phyloP scores from a whole-genome alignment of 2,329 filamentous ascomycete genomes.

The Epichloe scottii region DNA sequence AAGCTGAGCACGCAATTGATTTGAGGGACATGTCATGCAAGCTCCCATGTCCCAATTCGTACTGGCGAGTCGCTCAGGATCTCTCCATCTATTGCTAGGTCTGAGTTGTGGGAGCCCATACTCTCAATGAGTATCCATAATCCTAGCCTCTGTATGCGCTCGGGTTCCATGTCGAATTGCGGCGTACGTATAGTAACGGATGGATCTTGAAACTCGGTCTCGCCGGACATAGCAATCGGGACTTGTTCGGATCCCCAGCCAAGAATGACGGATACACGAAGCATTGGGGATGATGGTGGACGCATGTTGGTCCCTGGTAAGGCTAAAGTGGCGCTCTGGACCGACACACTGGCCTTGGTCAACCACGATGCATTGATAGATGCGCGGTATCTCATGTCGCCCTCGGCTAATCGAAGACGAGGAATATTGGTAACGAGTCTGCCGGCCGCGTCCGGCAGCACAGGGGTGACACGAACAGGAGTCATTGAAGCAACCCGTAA shows the following conservation, averaged over 20 bases:
- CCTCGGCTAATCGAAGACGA: slow-evolving; percentile 37
- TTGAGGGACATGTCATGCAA: not conserved
- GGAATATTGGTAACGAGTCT: slow-evolving; percentile 49
- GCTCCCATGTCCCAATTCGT: slow-evolving; percentile 30
- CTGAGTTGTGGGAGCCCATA: slow-evolving; percentile 41
- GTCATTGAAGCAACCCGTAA: slow-evolving; percentile 59
- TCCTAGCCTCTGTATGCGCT: slow-evolving; percentile 39
- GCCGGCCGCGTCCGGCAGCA: slow-evolving; percentile 66
- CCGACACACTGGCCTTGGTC: slow-evolving; percentile 37
- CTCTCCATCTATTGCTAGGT: slow-evolving; percentile 37
- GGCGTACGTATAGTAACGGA: slow-evolving; percentile 53
- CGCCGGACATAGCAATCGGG: slow-evolving; percentile 51
- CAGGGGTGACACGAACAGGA: slow-evolving; percentile 41
- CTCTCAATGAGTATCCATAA: slow-evolving; percentile 76
- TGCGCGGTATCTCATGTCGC: slow-evolving; percentile 27
- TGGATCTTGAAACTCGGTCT: slow-evolving; percentile 63
- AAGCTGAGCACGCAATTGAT: not conserved
- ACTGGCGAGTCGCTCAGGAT: slow-evolving; percentile 37
- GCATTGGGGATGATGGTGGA: slow-evolving; percentile 34
- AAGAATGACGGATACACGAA: slow-evolving; percentile 61
- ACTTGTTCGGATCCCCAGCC: slow-evolving; percentile 58
- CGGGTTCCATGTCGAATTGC: slow-evolving; percentile 63
- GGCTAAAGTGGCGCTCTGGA: slow-evolving; percentile 18
- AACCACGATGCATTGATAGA: slow-evolving; percentile 32
- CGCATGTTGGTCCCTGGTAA: slow-evolving; percentile 11